Base-by-base conservation (phyloP, 1,284 basidiomycete genomes). In the Puccinia polysora region DNA sequence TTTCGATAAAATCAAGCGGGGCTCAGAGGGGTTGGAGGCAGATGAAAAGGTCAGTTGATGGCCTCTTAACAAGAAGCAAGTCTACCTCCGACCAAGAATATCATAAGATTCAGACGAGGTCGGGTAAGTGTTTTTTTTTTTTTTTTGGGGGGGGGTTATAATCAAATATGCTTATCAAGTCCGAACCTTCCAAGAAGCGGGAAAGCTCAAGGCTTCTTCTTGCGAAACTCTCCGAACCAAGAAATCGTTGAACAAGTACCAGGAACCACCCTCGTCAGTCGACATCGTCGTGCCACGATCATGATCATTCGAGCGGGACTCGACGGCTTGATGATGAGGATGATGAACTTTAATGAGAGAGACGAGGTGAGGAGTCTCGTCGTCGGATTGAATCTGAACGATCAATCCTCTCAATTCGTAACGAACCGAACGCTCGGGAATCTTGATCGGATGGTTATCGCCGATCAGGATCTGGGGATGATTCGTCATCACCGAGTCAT, bases 191-290 rank as follows among this genome's bases (percentile, higher is more conserved):
- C 95, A 99, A 50, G 83, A 84, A n/a, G 85, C 87, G 4, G 89
- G 85, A 78, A 97, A 94, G 76, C 88, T 87, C 67, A 97, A 81
- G 0, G 90, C 95, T 75, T 97, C 94, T 32, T 86, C 84, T 79
- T 94, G 89, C 0, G 87, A 82, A 30, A 97, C 86, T 67, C 89
- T 89, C 55, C 85, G 84, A 4, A 98, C 96, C 1, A 89, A 84
- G 78, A 99, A 98, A 79, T 98, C 95, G 78, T 99, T 98, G 85
- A 98, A 98, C 73, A 98, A 81, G 78, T 89, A 88, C 95, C 95
- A 98, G 0, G 87, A 85, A 0, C 73, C 80, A 8, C 76, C 76
- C 1, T 77, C 77, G 2, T 80, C 75, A n/a, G n/a, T n/a, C n/a
- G n/a, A n/a, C n/a, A n/a, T n/a, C n/a, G n/a, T n/a, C n/a, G n/a